phyloP scores from a whole-genome alignment of 2,329 filamentous ascomycete species.

The Cladophialophora bantiana region DNA sequence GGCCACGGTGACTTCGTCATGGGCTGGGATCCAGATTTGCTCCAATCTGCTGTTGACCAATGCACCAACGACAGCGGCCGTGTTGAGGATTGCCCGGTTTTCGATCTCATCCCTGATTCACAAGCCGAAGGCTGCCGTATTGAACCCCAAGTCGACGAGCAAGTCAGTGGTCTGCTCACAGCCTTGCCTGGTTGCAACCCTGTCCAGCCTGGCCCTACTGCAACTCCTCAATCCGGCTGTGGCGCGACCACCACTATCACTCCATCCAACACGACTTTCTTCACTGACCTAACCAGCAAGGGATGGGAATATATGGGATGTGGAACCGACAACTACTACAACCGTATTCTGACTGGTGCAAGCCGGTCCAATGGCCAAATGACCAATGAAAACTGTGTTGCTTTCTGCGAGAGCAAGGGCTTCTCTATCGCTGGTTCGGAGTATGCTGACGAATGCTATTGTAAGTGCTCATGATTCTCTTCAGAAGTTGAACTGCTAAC shows the following conservation, averaged over 20 bases:
- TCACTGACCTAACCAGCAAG: slow-evolving; percentile 55
- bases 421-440: slow-evolving; percentile 46
- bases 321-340: slow-evolving; percentile 55
- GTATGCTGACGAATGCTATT: slow-evolving; percentile 41
- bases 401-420: slow-evolving; percentile 44
- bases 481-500: slow-evolving; percentile 10
- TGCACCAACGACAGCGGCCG: slow-evolving; percentile 67
- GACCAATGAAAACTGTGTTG: slow-evolving; percentile 44
- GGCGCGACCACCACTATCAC: slow-evolving; percentile 49
- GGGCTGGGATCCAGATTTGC: slow-evolving; percentile 71
- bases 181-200: slow-evolving; percentile 43
- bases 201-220: slow-evolving; percentile 43
- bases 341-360: slow-evolving; percentile 47
- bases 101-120: slow-evolving; percentile 63
- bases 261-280: slow-evolving; percentile 49
- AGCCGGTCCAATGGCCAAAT: slow-evolving; percentile 38
- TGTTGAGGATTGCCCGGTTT: slow-evolving; percentile 67
- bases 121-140: slow-evolving; percentile 62
- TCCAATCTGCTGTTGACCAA: slow-evolving; percentile 71
- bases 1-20: slow-evolving; percentile 72
- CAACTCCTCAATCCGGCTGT: slow-evolving; percentile 43
- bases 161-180: slow-evolving; percentile 37
- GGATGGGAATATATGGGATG: slow-evolving; percentile 69
- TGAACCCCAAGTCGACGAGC: slow-evolving; percentile 49
- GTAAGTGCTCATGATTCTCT: slow-evolving; percentile 22